phyloP scores from a whole-genome alignment of 2,329 filamentous ascomycete genomes.

The Hypoxylon sp. region DNA sequence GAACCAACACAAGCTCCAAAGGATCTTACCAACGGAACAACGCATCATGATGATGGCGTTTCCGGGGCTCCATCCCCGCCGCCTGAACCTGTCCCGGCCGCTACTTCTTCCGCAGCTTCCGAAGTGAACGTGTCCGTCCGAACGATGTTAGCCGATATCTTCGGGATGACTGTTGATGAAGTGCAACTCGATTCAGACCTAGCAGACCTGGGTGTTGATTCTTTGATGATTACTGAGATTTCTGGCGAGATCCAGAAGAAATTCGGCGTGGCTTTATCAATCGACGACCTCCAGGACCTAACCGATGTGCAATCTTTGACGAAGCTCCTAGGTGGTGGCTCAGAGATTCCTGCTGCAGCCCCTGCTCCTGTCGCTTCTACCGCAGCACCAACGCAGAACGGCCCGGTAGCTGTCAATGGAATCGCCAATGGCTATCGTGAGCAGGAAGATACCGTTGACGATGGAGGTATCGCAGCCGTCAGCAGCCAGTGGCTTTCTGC shows the following conservation, averaged over 20 bases:
- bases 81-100: not conserved
- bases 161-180: constrained; percentile 32
- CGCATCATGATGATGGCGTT: not conserved
- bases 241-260: constrained; percentile 49
- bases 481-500: constrained; percentile 21
- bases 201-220: constrained; percentile 57
- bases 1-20: not conserved
- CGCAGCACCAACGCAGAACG: not conserved
- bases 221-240: constrained; percentile 56
- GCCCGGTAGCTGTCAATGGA: not conserved
- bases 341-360: not conserved
- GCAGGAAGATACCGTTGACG: constrained; percentile 2
- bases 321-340: constrained; percentile 16
- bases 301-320: constrained; percentile 23
- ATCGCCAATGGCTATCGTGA: not conserved
- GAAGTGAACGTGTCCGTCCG: constrained; percentile 20
- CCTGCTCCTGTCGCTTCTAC: not conserved
- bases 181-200: constrained; percentile 45
- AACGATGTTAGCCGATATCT: constrained; percentile 28
- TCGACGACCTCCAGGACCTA: constrained; percentile 26
- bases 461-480: constrained; percentile 16
- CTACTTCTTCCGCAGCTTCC: constrained; percentile 7
- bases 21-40: not conserved
- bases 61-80: not conserved
- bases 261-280: constrained; percentile 35